These are phyloP conservation scores for Chlamydomonas sphaeroides DNA, from an alignment of 139 green algal genomes.

Conservation along the genomic window DNA sequence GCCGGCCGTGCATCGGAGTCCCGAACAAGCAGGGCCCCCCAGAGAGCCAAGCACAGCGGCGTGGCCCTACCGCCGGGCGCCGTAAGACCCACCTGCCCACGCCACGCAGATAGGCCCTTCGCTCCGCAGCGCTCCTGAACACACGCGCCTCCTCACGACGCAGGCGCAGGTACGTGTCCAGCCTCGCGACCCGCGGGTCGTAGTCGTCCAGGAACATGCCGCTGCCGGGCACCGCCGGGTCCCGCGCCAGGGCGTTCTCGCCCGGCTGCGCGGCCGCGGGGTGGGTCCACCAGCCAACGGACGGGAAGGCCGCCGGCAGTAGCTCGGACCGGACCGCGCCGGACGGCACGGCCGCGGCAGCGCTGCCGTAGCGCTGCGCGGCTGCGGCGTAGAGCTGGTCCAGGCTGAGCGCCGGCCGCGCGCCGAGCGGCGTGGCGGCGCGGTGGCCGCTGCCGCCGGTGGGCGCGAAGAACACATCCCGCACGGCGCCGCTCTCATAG, in stretches of 20 bases:
- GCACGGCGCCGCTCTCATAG: constrained; percentile 27
- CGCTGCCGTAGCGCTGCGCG: neutral
- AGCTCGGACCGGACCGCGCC: neutral
- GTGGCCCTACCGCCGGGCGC: too few species aligned
- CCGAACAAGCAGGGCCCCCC: too few species aligned
- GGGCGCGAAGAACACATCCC: constrained; percentile 27
- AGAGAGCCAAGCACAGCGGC: too few species aligned
- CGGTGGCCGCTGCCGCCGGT: constrained; percentile 16
- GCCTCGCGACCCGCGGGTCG: neutral
- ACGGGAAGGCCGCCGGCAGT: neutral
- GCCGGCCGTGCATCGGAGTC: too few species aligned
- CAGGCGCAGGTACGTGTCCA: constrained; percentile 14
- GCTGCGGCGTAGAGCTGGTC: constrained; percentile 14
- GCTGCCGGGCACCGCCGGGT: too few species aligned
- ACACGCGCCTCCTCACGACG: neutral
- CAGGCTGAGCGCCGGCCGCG: neutral
- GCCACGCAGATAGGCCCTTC: constrained; percentile 11
- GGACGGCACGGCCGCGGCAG: too few species aligned
- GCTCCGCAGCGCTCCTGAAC: neutral
- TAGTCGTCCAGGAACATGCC: constrained; percentile 25
- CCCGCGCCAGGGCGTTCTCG: neutral
- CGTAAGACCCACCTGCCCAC: neutral
- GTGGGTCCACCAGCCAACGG: constrained; percentile 3
- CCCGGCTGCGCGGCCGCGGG: neutral
- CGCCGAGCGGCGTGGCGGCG: neutral